A percentile compares a stretch with the other conserved stretches of the same genome.
Conservation (phyloP, 352 stramenopile species). For the Phytopythium chamaehyphon region DNA sequence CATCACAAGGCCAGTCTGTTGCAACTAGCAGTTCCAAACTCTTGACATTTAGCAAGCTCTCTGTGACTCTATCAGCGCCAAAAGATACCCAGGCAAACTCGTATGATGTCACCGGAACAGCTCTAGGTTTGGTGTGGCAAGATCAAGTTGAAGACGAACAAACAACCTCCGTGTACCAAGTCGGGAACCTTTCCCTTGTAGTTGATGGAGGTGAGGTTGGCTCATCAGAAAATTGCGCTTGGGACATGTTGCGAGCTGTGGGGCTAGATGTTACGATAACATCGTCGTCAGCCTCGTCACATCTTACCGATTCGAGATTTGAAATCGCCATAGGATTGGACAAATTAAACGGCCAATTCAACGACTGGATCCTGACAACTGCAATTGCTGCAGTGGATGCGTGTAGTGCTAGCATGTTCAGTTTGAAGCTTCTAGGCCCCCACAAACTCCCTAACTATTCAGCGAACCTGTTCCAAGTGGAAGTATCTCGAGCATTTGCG, state of each 20-base stretch:
- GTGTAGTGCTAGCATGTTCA: neutral
- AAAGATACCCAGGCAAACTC: neutral
- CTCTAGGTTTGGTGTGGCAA: conserved; percentile 16
- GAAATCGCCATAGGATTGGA: no score
- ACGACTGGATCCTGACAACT: no score
- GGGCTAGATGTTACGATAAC: no score
- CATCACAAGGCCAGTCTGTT: no score
- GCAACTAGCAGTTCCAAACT: neutral
- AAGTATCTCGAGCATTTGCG: conserved; percentile 17
- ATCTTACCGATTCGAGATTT: no score
- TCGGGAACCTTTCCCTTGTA: conserved; percentile 8
- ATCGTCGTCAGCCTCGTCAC: no score
- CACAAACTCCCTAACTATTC: neutral
- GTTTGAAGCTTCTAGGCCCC: neutral
- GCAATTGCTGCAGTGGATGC: conserved; percentile 6
- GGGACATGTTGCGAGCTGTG: no score
- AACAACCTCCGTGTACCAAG: conserved; percentile 11
- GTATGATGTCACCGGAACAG: conserved; percentile 2
- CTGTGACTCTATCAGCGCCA: neutral
- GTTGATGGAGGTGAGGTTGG: neutral
- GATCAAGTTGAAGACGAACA: conserved; percentile 7
- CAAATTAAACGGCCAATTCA: no score
- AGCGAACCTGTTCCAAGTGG: conserved; percentile 20
- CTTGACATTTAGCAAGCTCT: conserved; percentile 1
- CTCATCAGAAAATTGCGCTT: no score